Evolutionary conservation across 2,329 filamentous ascomycete genomes (phyloP), one percentile per base, ranked within the genome.

Genomic region (Colletotrichum chlorophyti): DNA sequence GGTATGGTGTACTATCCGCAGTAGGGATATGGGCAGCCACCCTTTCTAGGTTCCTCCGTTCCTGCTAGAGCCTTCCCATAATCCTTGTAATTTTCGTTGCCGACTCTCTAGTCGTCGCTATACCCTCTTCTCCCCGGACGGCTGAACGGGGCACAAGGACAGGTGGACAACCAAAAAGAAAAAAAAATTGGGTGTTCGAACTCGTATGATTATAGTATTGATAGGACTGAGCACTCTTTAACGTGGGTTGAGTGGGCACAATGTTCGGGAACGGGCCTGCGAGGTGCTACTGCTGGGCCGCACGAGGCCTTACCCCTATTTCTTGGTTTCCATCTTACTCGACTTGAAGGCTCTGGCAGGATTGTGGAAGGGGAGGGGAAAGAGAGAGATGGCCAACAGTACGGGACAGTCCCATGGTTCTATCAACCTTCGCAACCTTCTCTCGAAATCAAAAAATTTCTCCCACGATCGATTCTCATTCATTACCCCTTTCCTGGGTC

Each of bases 1-100:
- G 82, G 81, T 35, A 82, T 85, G 72, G 77, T 86, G 62, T 89
- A 86, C 71, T 89, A 87, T 68, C 76, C 80, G 52, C 83, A 86
- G 71, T 87, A 83, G 78, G 59, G 59, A 49, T 63, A 58, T 60
- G 65, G 67, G 42, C 26, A 43, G n/a, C 14, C 15, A 34, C 40
- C n/a, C 27, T 43, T 29, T 29, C 41, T 48, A 55, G 49, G 52
- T 51, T 45, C 35, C 43, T 45, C 49, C 35, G 31, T 31, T 48
- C 38, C 45, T 26, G 38, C 42, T 47, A 65, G 62, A 43, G 40
- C 62, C 55, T 65, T 63, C 64, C 63, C 63, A 60, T 70, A 66
- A 58, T 65, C 64, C 51, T 67, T 69, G 66, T 74, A 68, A 72
- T 74, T 69, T 62, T 64, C 65, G 66, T 61, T 45, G 37, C 37